Percentiles rank a stretch among this genome's conserved stretches.
phyloP scores from a whole-genome alignment of 1,284 basidiomycete species.

The Tilletia walkeri region DNA sequence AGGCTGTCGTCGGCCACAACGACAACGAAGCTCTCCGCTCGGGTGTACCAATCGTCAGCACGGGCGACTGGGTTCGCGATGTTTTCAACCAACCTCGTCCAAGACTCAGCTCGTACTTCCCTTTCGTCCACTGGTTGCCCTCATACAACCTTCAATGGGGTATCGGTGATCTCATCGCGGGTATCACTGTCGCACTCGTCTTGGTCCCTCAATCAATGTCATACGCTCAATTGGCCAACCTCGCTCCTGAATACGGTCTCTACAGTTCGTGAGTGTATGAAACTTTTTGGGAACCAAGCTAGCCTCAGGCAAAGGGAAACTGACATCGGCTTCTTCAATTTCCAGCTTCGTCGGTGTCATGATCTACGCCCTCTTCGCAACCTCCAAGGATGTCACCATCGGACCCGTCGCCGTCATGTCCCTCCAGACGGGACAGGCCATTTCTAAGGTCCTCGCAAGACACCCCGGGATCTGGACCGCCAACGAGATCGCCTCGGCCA shows the following conservation, averaged over 20 bases:
- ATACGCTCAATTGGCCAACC: slow-evolving; percentile 73
- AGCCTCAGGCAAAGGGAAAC: too few relatives aligned
- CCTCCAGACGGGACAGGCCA: slow-evolving; percentile 72
- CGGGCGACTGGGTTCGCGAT: slow-evolving; percentile 41
- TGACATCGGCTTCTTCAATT: too few relatives aligned
- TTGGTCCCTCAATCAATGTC: slow-evolving; percentile 58
- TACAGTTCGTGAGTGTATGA: slow-evolving; percentile 64
- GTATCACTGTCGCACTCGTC: slow-evolving; percentile 56
- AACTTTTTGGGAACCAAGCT: too few relatives aligned
- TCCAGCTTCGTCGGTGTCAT: slow-evolving; percentile 80
- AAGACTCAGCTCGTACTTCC: slow-evolving; percentile 47
- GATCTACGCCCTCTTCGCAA: slow-evolving; percentile 62
- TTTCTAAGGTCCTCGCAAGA: slow-evolving; percentile 32
- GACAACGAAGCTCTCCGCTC: slow-evolving; percentile 49
- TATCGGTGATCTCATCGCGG: slow-evolving; percentile 56
- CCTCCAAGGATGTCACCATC: slow-evolving; percentile 56
- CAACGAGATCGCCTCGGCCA: slow-evolving; percentile 76
- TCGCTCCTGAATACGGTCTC: slow-evolving; percentile 83
- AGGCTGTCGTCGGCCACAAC: slow-evolving; percentile 44
- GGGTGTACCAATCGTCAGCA: slow-evolving; percentile 52
- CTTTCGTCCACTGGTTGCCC: slow-evolving; percentile 54
- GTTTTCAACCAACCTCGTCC: slow-evolving; percentile 43
- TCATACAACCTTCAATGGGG: slow-evolving; percentile 56
- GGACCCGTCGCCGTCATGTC: slow-evolving; percentile 81
- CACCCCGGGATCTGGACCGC: slow-evolving; percentile 25